Base-by-base conservation (phyloP, 2,329 filamentous ascomycete species). In the Hymenoscyphus fructigenus region DNA sequence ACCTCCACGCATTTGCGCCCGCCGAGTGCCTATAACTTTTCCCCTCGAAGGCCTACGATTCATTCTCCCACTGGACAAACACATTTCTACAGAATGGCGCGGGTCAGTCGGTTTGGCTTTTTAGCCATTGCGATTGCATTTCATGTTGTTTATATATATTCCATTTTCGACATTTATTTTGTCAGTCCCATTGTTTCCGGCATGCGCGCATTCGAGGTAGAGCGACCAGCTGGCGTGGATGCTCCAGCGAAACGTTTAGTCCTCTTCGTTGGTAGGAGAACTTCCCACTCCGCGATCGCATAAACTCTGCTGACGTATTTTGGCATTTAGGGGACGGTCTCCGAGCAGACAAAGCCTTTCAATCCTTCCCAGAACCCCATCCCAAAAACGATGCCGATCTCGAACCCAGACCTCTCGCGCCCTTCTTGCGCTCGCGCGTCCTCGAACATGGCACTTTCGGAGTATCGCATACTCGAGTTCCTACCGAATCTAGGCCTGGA, bases 111-210 rank as follows among this genome's bases (percentile, higher is more conserved):
- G 76, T 86, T 91, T 75, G 89, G 89, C 76, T 98, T 99, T 77
- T 80, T 98, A 78, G 88, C 90, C 76, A 86, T 96, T 76, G 95
- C 95, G 72, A 85, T 97, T 75, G 81, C 94, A 67, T 99, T 99
- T 77, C 96, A 99, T 79, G 78, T 98, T 62, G 86, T 96, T 69
- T 99, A 99, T 78, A 90, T 97, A 64, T 91, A 90, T 76, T 97
- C 93, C 66, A 98, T 98, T 74, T 99, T 99, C 80, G 93, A 97
- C 78, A 95, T 98, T 69, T 98, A 99, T 80, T 99, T 99, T 76
- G 93, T 97, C 75, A 97, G 93, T 76, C 95, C 95, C 26, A 95
- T 99, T 72, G 95, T 98, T 62, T 91, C 90, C 81, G 95, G 95
- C 75, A 99, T 99, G 95, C 87, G 85, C 74, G 85, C 93, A 66